Base-by-base conservation (phyloP, 2,329 filamentous ascomycete species). In the Malbranchea zuffiana region DNA sequence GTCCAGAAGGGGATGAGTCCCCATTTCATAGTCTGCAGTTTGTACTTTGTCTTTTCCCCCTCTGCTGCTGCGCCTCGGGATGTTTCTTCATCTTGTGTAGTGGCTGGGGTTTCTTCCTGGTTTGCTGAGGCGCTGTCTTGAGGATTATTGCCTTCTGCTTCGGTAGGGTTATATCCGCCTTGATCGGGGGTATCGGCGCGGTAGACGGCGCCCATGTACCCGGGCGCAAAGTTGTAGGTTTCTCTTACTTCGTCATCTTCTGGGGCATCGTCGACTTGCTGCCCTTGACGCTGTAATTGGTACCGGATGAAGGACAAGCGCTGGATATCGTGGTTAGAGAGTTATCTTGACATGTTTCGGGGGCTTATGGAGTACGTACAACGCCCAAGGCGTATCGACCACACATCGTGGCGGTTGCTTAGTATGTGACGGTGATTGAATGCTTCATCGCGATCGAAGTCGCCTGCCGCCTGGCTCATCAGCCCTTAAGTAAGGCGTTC, bases 1-100 rank as follows among this genome's bases (percentile, higher is more conserved):
- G 83, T 92, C 88, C 88, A 96, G 59, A 80, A 94, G 0, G 90
- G 88, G 10, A 96, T 69, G 5, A 98, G 70, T 0, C 88, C 90
- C 90, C 90, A 98, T 70, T 85, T 88, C 82, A 96, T 96, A 2
- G 78, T 71, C 56, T 95, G 86, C 6, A 98, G 66, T 57, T 82
- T 88, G 64, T 92, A 94, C 47, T 63, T 75, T 6, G 69, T 68
- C 41, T 63, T 55, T 18, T 50, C 50, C 37, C 47, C 39, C 11
- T 17, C 24, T 3, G 16, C 18, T 41, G 48, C 39, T 17, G 44
- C 17, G 35, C 37, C 28, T 48, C 32, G 6, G 35, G 43, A 16
- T 17, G 21, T 39, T 41, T 49, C 39, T 17, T 45, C 17, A 5
- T 38, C 23, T 7, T 39, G 18, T 18, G 42, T 25, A 18, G 48